Evolutionary conservation across 345 rosid species (phyloP).

Genomic region (Lepidium africanum): DNA sequence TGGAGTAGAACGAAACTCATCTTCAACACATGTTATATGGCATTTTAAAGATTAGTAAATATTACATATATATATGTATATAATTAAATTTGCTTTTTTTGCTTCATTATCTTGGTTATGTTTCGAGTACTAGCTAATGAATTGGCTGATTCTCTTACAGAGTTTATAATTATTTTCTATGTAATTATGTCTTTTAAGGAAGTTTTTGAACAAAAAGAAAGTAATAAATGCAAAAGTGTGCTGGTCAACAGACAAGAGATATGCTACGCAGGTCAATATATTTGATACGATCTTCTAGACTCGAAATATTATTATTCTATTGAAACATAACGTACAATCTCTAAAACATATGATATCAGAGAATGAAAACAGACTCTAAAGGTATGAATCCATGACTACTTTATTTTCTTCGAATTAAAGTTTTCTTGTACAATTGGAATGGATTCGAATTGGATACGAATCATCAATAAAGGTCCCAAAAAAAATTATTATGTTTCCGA

Average conservation of each 20-base stretch:
- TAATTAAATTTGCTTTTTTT: too few species aligned
- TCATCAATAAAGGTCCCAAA: neutral
- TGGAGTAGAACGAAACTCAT: too few species aligned
- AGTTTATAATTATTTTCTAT: too few species aligned
- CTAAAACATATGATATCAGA: neutral
- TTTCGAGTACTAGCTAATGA: too few species aligned
- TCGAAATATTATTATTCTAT: neutral
- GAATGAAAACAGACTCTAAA: slow-evolving; percentile 1
- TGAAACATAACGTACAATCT: neutral
- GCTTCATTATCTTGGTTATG: too few species aligned
- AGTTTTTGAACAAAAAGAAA: neutral
- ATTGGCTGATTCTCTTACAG: too few species aligned
- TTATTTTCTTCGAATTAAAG: neutral
- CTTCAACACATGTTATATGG: too few species aligned
- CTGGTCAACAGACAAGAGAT: slow-evolving; percentile 19
- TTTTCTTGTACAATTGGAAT: neutral
- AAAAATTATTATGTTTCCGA: neutral
- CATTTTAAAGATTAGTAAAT: too few species aligned
- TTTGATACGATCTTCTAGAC: slow-evolving; percentile 17
- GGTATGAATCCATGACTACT: neutral
- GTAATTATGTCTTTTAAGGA: too few species aligned
- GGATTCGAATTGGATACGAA: neutral
- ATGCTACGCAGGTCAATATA: slow-evolving; percentile 26
- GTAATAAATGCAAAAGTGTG: neutral
- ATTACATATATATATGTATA: too few species aligned